Evolutionary conservation across 345 rosid genomes (phyloP), one percentile per base, ranked within the genome.

Genomic region (Lepidium aucheri): DNA sequence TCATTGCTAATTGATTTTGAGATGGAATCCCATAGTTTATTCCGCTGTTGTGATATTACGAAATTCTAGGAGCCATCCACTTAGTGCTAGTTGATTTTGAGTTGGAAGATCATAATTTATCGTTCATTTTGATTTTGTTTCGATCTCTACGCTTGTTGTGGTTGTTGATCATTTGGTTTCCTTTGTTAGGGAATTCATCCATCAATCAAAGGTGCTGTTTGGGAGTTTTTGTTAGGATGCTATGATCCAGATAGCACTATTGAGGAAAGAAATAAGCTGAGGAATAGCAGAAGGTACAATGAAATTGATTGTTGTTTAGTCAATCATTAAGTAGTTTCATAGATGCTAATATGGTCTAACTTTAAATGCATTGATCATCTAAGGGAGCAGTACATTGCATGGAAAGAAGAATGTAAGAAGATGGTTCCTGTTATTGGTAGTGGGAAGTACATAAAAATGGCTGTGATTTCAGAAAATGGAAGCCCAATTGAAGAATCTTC

Each of bases 191-290:
- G 99, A 41, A 79, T 94, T 67, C 99, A 90, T 76, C 99, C 99
- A 33, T 80, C 92, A n/a, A 82, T 94, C 76, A 90, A 85, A 81
- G 96, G 92, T 42, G 74, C 73, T 45, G 97, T 86, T 33, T 94
- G 96, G 97, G 99, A 94, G 84, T 90, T 90, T 77, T 59, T 94
- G 73, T 73, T 94, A 73, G 99, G 99, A 38, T 90, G 97, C 73
- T 94, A 74, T 66, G 96, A 90, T 85, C 99, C 99, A 22, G 84
- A 83, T 80, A 93, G 96, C 77, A 88, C 85, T 38, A 81, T 78
- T 53, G 89, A 90, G 34, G 89, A 90, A 65, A 77, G 95, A 74
- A 81, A 72, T 79, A 79, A 73, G 56, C 75, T 88, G 49, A 79
- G 95, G 80, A 80, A 77, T 63, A 58, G 36, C 0, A 80, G 97